These are phyloP conservation scores for Beverwykella pulmonaria DNA, from an alignment of 495 filamentous ascomycete genomes.

Conservation along the genomic window DNA sequence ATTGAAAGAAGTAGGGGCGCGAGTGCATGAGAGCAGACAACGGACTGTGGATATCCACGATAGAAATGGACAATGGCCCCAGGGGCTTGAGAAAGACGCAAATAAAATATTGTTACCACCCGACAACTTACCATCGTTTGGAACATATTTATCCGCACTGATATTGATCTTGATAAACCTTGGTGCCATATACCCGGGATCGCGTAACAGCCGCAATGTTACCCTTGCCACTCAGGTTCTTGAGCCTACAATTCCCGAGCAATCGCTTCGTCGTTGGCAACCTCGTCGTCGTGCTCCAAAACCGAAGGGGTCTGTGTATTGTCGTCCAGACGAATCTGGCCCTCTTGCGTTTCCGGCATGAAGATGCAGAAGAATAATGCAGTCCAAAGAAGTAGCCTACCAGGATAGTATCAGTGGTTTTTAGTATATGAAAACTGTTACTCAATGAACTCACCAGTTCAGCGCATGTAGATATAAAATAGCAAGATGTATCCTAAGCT, in stretches of 20 bases:
- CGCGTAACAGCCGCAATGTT: neutral
- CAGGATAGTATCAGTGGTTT: neutral
- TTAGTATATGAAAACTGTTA: neutral
- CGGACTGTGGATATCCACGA: no score
- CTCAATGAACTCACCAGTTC: conserved; percentile 1
- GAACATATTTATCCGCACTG: no score
- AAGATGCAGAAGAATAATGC: neutral
- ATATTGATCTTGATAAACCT: no score
- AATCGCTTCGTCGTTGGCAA: neutral
- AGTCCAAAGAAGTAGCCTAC: neutral
- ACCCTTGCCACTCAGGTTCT: neutral
- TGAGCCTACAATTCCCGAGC: neutral
- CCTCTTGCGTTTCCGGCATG: neutral
- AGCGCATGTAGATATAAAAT: neutral
- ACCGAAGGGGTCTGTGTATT: neutral
- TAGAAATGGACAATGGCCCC: no score
- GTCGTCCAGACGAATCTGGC: neutral
- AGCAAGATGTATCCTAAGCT: no score
- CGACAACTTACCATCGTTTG: no score
- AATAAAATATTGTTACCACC: no score
- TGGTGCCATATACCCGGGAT: no score
- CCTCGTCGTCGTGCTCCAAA: neutral
- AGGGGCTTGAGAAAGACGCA: no score
- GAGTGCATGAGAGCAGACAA: no score
- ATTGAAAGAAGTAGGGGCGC: no score